A percentile compares a stretch with the other conserved stretches of the same genome.
These are phyloP conservation scores for Rhynchosporium agropyri DNA, from an alignment of 2,329 filamentous ascomycete genomes.

Conservation along the genomic window DNA sequence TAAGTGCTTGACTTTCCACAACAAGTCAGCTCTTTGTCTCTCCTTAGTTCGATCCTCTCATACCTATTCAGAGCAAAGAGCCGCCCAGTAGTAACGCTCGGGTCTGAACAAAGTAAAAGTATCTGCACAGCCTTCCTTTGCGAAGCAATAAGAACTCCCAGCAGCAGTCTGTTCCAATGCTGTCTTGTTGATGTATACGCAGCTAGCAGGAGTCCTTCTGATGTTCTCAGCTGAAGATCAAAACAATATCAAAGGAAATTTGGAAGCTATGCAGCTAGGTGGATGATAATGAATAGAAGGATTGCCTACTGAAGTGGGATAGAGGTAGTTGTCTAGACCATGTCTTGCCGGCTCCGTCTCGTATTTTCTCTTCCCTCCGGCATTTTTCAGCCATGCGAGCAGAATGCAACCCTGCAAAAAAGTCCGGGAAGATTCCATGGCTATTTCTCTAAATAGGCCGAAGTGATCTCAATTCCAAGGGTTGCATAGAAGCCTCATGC, in stretches of 20 bases:
- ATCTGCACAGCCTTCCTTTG: too few species aligned
- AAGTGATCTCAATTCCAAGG: slow-evolving; percentile 9
- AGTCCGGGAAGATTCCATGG: background rate
- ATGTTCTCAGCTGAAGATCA: background rate
- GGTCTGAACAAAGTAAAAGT: too few species aligned
- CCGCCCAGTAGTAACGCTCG: too few species aligned
- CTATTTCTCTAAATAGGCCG: slow-evolving; percentile 24
- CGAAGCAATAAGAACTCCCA: too few species aligned
- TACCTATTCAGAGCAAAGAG: too few species aligned
- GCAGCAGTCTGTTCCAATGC: background rate
- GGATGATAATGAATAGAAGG: background rate
- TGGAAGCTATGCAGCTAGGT: background rate
- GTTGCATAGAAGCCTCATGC: slow-evolving; percentile 33
- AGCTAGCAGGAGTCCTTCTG: background rate
- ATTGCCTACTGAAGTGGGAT: background rate
- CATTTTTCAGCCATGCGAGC: background rate
- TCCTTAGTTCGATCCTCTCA: too few species aligned
- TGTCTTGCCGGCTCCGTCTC: slow-evolving; percentile 13
- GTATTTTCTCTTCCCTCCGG: slow-evolving; percentile 16
- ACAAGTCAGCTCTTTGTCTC: too few species aligned
- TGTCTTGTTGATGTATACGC: background rate
- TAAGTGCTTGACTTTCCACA: too few species aligned
- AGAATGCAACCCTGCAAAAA: background rate
- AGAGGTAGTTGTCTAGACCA: background rate
- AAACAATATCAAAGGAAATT: too few species aligned